Percentiles rank a stretch among this genome's conserved stretches.
Conservation (phyloP, 179 eudicot species). For the Heliamphora pulchella region DNA sequence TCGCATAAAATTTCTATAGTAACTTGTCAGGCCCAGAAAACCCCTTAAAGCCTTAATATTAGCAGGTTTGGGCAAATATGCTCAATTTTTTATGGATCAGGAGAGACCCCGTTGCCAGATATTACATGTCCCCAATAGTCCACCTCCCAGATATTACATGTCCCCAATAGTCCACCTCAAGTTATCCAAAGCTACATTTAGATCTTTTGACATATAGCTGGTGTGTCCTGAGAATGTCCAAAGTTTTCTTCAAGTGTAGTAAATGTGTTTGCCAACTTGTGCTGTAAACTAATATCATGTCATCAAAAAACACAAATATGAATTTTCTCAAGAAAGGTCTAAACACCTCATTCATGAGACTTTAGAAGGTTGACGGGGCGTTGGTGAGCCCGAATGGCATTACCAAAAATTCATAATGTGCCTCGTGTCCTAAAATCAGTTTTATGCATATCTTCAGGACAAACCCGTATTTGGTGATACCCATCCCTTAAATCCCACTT, state of each 20-base stretch:
- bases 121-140: background rate
- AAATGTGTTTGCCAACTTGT: background rate
- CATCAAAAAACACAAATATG: background rate
- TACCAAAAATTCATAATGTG: background rate
- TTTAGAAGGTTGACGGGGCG: background rate
- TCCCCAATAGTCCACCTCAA: conserved; percentile 5
- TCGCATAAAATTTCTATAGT: background rate
- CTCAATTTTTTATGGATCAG: too few species aligned
- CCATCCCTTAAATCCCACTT: background rate
- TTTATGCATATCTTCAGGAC: background rate
- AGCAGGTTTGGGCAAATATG: too few species aligned
- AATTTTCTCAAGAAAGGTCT: background rate
- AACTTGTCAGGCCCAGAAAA: background rate
- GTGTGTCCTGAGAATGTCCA: background rate
- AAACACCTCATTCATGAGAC: background rate
- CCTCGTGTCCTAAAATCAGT: background rate
- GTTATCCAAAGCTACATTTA: background rate
- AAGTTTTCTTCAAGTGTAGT: background rate
- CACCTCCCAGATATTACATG: background rate
- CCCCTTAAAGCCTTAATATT: background rate
- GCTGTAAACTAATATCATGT: background rate
- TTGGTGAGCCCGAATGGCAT: background rate
- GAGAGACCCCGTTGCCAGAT: background rate
- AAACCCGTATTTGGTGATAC: background rate
- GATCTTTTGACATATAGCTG: background rate